phyloP scores from a whole-genome alignment of 208 protist genomes.

The Leishmania guyanensis region DNA sequence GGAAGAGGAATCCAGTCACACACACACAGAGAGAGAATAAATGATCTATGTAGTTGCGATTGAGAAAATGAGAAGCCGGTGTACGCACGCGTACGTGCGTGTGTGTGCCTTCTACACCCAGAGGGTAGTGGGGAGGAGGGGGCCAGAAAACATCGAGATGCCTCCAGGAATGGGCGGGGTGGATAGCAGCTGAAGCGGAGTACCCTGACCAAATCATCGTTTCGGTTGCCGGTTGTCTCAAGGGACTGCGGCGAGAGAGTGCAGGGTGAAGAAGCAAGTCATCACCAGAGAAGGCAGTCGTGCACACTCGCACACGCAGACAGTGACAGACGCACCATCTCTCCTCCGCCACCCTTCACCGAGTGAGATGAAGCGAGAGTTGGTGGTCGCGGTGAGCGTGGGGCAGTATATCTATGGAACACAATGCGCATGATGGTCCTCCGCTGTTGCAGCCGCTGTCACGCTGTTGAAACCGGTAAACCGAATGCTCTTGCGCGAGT shows the following conservation, averaged over 20 bases:
- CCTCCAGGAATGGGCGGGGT: too few species aligned
- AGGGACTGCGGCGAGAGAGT: too few species aligned
- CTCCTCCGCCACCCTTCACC: background rate
- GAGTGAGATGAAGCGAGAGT: background rate
- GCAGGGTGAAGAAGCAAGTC: too few species aligned
- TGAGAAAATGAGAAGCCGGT: too few species aligned
- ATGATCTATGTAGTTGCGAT: too few species aligned
- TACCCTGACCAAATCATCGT: too few species aligned
- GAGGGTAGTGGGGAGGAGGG: background rate
- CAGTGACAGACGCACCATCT: background rate
- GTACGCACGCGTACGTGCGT: too few species aligned
- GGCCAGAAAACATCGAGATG: background rate
- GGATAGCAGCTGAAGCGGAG: too few species aligned
- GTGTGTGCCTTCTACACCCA: background rate
- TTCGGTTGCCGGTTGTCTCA: too few species aligned
- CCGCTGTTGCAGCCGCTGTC: background rate
- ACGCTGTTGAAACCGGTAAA: background rate
- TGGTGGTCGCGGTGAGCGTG: background rate
- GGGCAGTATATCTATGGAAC: background rate
- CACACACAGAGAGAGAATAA: background rate
- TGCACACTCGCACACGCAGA: background rate
- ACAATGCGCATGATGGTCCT: background rate
- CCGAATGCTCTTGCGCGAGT: conserved; percentile 5
- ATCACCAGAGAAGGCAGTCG: too few species aligned
- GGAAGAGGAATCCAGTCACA: background rate